These are phyloP conservation scores for Neurospora sp. DNA, from an alignment of 495 filamentous ascomycete genomes.

Conservation along the genomic window DNA sequence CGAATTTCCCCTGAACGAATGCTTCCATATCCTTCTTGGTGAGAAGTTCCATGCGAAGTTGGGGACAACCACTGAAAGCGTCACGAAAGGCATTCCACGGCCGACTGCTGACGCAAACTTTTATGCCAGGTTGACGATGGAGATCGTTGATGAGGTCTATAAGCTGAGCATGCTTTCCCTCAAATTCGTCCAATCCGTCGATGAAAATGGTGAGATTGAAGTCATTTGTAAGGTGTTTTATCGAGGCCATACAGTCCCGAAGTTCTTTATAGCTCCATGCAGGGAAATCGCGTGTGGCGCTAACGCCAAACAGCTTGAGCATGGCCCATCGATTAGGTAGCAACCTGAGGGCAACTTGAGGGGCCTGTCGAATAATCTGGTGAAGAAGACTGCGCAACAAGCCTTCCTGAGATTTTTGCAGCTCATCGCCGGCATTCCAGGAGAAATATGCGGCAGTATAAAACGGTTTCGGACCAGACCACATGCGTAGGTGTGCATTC, in stretches of 20 bases:
- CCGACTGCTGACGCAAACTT: slow-evolving; percentile 34
- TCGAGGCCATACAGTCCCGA: background rate
- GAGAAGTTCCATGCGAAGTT: slow-evolving; percentile 16
- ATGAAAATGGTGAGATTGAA: slow-evolving; percentile 28
- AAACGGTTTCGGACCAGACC: background rate
- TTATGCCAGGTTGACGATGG: slow-evolving; percentile 10
- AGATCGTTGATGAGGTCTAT: slow-evolving; percentile 3
- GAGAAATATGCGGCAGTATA: slow-evolving; percentile 27
- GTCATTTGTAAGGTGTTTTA: background rate
- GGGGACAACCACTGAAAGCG: slow-evolving; percentile 12
- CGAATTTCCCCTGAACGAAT: slow-evolving; percentile 6
- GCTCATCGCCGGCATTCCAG: slow-evolving; percentile 24
- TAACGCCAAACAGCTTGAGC: background rate
- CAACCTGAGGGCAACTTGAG: slow-evolving; percentile 17
- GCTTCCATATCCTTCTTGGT: slow-evolving; percentile 19
- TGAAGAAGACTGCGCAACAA: slow-evolving; percentile 27
- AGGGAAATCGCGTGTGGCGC: background rate
- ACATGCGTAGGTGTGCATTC: background rate
- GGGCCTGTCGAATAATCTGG: slow-evolving; percentile 15
- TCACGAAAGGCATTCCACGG: slow-evolving; percentile 29
- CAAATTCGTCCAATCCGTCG: slow-evolving; percentile 27
- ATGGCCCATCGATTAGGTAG: background rate
- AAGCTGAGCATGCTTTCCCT: slow-evolving; percentile 12
- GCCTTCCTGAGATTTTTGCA: slow-evolving; percentile 31
- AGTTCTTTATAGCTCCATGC: background rate